Evolutionary conservation across 2,329 filamentous ascomycete species (phyloP), one percentile per base, ranked within the genome.

Genomic region (Nemania serpens): DNA sequence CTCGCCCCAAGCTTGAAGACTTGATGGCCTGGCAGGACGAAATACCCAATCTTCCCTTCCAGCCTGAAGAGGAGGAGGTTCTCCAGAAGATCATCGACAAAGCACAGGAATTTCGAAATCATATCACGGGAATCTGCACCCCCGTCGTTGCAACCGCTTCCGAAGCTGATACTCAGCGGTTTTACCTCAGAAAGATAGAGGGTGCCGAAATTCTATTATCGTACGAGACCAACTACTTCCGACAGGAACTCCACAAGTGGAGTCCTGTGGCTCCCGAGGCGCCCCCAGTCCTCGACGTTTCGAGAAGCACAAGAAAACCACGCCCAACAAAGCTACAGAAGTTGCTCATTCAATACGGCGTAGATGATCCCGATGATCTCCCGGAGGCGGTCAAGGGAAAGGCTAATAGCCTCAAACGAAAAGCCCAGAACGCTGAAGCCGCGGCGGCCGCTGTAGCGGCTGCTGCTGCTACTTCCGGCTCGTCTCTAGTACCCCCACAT

Each of bases 301-400:
- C 94, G 0, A 85, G 93, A 64, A 97, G 93, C 51, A 99, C 95
- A 4, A 86, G 95, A 60, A 99, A 99, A 76, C 95, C 95, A 42
- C 88, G 95, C 9, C 95, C 95, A 9, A 99, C 95, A 0, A 99
- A 99, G 77, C 86, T 97, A 66, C 94, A 98, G 75, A 98, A 97
- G 79, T 85, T 98, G 70, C 89, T 99, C 81, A 88, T 88, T 1
- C 90, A 95, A 69, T 87, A 95, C 63, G 93, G 93, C 2, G 91
- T 98, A 12, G 89, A 93, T 3, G 92, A 96, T 67, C 91, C 92
- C 0, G 94, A 98, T 55, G 91, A 97, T 67, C 82, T 99, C 4
- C 95, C 95, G 0, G 88, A 93, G 63, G 87, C 91, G 67, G 84
- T 93, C 63, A 88, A 91, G 65, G 87, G 91, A 3, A 96, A 96